Evolutionary conservation across 2,329 filamentous ascomycete genomes (phyloP).

Genomic region (Fusarium sp.): DNA sequence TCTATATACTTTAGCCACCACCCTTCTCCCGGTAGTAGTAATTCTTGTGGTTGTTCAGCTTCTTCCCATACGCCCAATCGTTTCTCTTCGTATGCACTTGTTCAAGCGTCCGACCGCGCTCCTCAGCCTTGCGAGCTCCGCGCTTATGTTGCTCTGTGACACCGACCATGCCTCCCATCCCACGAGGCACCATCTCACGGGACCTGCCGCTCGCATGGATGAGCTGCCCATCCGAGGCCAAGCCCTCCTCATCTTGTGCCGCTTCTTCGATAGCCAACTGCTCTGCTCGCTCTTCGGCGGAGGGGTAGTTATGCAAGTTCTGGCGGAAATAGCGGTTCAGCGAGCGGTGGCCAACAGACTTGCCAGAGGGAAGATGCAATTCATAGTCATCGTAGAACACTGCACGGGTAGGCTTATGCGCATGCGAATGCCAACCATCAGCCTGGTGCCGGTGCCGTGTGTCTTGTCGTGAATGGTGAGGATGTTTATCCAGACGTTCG

Average conservation of each 20-base stretch:
- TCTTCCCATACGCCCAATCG: slow-evolving; percentile 78
- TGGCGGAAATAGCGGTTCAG: slow-evolving; percentile 91
- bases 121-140: slow-evolving; percentile 74
- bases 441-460: slow-evolving; percentile 78
- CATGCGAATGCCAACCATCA: slow-evolving; percentile 86
- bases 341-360: slow-evolving; percentile 89
- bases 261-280: slow-evolving; percentile 70
- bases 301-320: slow-evolving; percentile 88
- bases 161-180: slow-evolving; percentile 82
- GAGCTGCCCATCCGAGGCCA: slow-evolving; percentile 50
- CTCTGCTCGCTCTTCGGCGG: slow-evolving; percentile 79
- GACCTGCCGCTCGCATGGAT: slow-evolving; percentile 56
- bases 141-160: slow-evolving; percentile 81
- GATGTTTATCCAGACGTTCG: slow-evolving; percentile 77
- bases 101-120: slow-evolving; percentile 75
- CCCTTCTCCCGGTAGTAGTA: slow-evolving; percentile 66
- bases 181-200: slow-evolving; percentile 72
- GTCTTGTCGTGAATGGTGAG: slow-evolving; percentile 80
- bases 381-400: slow-evolving; percentile 95
- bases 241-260: slow-evolving; percentile 45
- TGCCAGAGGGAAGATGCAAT: slow-evolving; percentile 90
- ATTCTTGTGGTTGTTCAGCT: slow-evolving; percentile 78
- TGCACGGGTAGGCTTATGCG: slow-evolving; percentile 78
- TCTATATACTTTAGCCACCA: slow-evolving; percentile 54
- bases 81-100: slow-evolving; percentile 72